A percentile compares a stretch with the other conserved stretches of the same genome.
Evolutionary conservation across 208 protist genomes (phyloP).

Genomic region (Strigomonas galati): DNA sequence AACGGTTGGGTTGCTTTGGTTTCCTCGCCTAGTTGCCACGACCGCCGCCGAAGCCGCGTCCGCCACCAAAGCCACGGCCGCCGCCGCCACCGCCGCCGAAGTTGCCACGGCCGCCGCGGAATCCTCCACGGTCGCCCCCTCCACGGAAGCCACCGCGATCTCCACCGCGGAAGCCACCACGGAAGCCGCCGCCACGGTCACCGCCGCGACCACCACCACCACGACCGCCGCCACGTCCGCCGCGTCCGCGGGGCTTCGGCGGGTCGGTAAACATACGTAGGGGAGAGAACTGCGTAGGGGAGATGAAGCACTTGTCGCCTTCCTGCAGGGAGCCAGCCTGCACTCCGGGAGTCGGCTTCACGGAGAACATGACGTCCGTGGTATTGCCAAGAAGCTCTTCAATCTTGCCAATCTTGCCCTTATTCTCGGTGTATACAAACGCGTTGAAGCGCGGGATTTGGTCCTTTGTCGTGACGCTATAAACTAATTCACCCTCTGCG

Average conservation of each 20-base stretch:
- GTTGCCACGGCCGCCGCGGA: slow-evolving; percentile 40
- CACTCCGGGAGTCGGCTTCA: slow-evolving; percentile 83
- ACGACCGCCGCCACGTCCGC: slow-evolving; percentile 64
- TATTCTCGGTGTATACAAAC: slow-evolving; percentile 91
- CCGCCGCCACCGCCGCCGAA: slow-evolving; percentile 31
- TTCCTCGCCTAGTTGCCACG: too few species aligned
- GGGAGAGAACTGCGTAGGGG: slow-evolving; percentile 79
- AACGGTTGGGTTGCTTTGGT: too few species aligned
- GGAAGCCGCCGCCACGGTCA: slow-evolving; percentile 25
- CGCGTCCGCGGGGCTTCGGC: slow-evolving; percentile 79
- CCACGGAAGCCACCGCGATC: slow-evolving; percentile 31
- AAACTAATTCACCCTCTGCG: slow-evolving; percentile 86
- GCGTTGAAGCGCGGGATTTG: slow-evolving; percentile 89
- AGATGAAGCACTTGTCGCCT: slow-evolving; percentile 86
- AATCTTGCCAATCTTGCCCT: slow-evolving; percentile 92
- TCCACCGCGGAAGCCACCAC: slow-evolving; percentile 42
- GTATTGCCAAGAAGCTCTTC: slow-evolving; percentile 90
- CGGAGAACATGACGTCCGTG: slow-evolving; percentile 88
- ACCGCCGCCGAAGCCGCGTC: slow-evolving; percentile 3
- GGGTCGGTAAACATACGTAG: slow-evolving; percentile 86
- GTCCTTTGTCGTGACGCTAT: slow-evolving; percentile 57
- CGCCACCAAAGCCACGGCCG: slow-evolving; percentile 36
- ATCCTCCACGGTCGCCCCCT: not conserved
- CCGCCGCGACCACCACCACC: slow-evolving; percentile 39
- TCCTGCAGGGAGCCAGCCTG: slow-evolving; percentile 79